Evolutionary conservation across 2,329 filamentous ascomycete species (phyloP).

Genomic region (Aureobasidium namibiae): DNA sequence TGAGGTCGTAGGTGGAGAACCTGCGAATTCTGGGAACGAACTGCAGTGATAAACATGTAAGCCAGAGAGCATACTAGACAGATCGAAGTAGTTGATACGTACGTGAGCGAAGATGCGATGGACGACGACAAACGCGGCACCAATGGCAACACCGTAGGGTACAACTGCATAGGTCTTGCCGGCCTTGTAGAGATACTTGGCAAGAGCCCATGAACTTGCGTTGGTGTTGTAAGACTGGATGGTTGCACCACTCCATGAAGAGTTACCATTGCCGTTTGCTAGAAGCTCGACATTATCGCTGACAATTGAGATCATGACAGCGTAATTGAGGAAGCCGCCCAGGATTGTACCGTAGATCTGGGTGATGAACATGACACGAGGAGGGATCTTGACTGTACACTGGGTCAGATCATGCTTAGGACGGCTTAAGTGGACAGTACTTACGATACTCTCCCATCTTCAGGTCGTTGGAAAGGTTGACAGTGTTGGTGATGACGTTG

Average conservation of each 20-base stretch:
- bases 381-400: constrained; percentile 43
- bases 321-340: constrained; percentile 47
- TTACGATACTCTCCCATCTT: constrained; percentile 53
- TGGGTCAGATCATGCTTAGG: background rate
- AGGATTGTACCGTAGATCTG: constrained; percentile 49
- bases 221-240: constrained; percentile 37
- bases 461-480: constrained; percentile 45
- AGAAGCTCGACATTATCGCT: constrained; percentile 42
- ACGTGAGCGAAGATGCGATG: constrained; percentile 36
- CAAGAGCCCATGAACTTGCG: constrained; percentile 30
- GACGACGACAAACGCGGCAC: constrained; percentile 35
- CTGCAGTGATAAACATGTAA: constrained; percentile 20
- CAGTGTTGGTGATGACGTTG: constrained; percentile 44
- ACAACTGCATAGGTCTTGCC: constrained; percentile 24
- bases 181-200: constrained; percentile 44
- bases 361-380: constrained; percentile 47
- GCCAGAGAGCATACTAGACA: background rate
- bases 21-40: constrained; percentile 39
- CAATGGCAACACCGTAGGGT: constrained; percentile 40
- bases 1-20: constrained; percentile 32
- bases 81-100: constrained; percentile 16
- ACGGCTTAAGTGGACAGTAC: constrained; percentile 16
- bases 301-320: constrained; percentile 49
- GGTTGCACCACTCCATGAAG: constrained; percentile 45
- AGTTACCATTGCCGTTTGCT: constrained; percentile 37